Evolutionary conservation across 1,139 yeast genomes (phyloP).

Genomic region (Candida tropicalis): DNA sequence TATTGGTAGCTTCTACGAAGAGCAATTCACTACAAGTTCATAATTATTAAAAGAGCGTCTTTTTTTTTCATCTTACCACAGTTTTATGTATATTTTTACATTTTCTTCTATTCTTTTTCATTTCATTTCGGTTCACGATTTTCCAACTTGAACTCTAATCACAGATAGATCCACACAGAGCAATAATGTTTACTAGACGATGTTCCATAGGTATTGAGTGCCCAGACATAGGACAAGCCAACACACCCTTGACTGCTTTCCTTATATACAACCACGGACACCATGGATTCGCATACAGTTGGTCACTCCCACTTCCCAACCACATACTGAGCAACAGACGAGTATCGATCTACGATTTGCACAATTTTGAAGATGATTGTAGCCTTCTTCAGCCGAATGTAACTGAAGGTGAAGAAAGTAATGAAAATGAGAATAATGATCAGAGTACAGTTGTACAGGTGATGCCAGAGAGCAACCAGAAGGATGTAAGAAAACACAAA

Average conservation of each 20-base stretch:
- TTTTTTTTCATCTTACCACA: too few species aligned
- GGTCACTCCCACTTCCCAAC: too few species aligned
- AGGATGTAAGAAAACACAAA: background rate
- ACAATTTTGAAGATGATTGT: background rate
- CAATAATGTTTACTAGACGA: background rate
- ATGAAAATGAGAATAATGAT: too few species aligned
- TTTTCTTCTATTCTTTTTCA: background rate
- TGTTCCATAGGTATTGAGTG: background rate
- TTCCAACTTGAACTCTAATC: too few species aligned
- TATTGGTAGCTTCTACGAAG: background rate
- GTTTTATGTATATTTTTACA: too few species aligned
- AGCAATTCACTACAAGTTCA: too few species aligned
- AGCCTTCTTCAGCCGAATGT: background rate
- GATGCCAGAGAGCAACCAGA: background rate
- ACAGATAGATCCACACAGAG: too few species aligned
- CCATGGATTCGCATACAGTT: too few species aligned
- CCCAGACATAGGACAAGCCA: background rate
- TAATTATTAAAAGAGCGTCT: too few species aligned
- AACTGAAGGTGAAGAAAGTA: background rate
- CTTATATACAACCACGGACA: background rate
- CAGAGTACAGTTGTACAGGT: too few species aligned
- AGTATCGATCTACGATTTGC: background rate
- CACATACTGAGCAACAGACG: background rate
- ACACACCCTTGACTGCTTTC: background rate
- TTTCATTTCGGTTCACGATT: background rate